A percentile compares a stretch with the other conserved stretches of the same genome.
phyloP scores from a whole-genome alignment of 352 stramenopile species.

The Globisporangium acanthophoron region DNA sequence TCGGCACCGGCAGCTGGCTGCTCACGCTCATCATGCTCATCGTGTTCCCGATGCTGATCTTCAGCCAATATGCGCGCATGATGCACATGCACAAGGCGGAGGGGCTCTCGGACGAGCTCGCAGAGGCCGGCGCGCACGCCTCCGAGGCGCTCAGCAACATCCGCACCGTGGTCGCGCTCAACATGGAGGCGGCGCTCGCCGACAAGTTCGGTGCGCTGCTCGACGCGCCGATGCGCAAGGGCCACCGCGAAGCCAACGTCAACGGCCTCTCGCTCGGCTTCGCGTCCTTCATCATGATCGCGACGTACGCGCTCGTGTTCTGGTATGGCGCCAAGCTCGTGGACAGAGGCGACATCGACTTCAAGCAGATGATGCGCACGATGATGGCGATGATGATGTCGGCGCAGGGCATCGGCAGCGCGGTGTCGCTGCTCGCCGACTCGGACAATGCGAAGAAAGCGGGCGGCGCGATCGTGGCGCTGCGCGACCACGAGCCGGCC shows the following conservation, averaged over 20 bases:
- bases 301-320: conserved; percentile 45
- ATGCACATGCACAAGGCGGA: conserved; percentile 18
- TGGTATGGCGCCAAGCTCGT: conserved; percentile 50
- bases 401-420: conserved; percentile 24
- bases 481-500: not conserved
- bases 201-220: conserved; percentile 28
- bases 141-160: conserved; percentile 43
- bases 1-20: conserved; percentile 12
- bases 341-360: conserved; percentile 28
- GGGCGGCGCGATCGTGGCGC: conserved; percentile 7
- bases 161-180: conserved; percentile 29
- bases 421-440: conserved; percentile 22
- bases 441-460: conserved; percentile 30
- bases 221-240: conserved; percentile 16
- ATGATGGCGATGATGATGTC: conserved; percentile 53
- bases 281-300: conserved; percentile 46
- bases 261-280: conserved; percentile 50
- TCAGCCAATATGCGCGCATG: conserved; percentile 22
- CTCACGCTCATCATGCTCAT: conserved; percentile 14
- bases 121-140: conserved; percentile 31
- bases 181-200: conserved; percentile 24
- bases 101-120: conserved; percentile 18
- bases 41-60: conserved; percentile 15
- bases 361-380: conserved; percentile 38
- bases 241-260: conserved; percentile 18